Conservation (phyloP, 495 filamentous ascomycete genomes). For the Aspergillus sclerotiicarbonarius region DNA sequence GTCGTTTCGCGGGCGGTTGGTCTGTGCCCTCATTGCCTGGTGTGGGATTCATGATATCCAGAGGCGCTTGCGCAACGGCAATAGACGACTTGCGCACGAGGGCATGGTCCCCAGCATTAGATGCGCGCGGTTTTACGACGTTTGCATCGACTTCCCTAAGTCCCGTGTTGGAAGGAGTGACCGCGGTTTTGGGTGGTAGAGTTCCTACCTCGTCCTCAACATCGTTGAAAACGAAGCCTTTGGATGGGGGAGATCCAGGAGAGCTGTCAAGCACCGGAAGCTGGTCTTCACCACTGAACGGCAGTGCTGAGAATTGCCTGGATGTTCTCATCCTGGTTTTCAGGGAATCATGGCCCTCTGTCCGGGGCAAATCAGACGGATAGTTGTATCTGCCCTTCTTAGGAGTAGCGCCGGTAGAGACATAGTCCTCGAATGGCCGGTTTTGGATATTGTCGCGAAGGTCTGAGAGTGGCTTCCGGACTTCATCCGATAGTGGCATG, state of each 20-base stretch:
- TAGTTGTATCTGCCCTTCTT: conserved; percentile 74
- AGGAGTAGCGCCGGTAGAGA: conserved; percentile 81
- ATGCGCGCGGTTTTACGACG: conserved; percentile 39
- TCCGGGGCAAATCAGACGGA: conserved; percentile 72
- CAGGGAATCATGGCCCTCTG: conserved; percentile 65
- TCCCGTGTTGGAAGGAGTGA: conserved; percentile 44
- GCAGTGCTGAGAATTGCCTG: conserved; percentile 35
- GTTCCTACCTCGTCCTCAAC: conserved; percentile 41
- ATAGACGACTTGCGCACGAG: conserved; percentile 22
- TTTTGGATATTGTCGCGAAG: conserved; percentile 63
- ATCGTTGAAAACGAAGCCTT: conserved; percentile 46
- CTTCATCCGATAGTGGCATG: conserved; percentile 52
- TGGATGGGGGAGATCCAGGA: conserved; percentile 32
- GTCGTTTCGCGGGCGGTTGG: conserved; percentile 52
- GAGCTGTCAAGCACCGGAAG: conserved; percentile 24
- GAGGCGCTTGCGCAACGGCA: conserved; percentile 12
- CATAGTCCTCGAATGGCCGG: conserved; percentile 70
- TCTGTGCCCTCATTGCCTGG: conserved; percentile 40
- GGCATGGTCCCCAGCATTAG: conserved; percentile 23
- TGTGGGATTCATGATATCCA: conserved; percentile 13
- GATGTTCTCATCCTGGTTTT: conserved; percentile 55
- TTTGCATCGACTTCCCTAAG: conserved; percentile 58
- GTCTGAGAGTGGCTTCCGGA: conserved; percentile 65
- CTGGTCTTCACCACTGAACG: conserved; percentile 33
- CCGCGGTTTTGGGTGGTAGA: conserved; percentile 34